These are phyloP conservation scores for Populus hybrid DNA, from an alignment of 441 rosid genomes.

Conservation along the genomic window DNA sequence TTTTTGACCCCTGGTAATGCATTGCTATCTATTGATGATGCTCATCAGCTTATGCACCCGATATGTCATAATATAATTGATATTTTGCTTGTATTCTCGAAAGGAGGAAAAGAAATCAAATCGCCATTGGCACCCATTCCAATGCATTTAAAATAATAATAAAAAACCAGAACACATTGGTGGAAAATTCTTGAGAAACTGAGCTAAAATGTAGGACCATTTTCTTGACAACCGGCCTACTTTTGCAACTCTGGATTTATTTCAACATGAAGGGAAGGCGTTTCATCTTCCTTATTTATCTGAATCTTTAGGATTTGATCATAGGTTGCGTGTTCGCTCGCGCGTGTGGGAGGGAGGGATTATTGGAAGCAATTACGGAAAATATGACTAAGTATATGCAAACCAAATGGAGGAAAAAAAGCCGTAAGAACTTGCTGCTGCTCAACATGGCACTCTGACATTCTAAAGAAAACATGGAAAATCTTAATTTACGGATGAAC, in stretches of 20 bases:
- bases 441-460: too few relatives aligned
- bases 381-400: too few relatives aligned
- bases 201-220: background rate
- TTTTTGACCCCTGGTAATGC: background rate
- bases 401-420: too few relatives aligned
- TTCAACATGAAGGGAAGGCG: background rate
- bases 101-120: background rate
- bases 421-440: too few relatives aligned
- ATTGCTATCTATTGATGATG: background rate
- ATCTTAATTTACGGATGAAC: too few relatives aligned
- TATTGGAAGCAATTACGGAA: too few relatives aligned
- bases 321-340: background rate
- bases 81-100: background rate
- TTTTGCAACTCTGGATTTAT: background rate
- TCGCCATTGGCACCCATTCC: too few relatives aligned
- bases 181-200: background rate
- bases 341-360: background rate
- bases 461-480: too few relatives aligned
- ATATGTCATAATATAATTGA: background rate
- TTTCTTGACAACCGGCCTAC: background rate
- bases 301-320: too few relatives aligned
- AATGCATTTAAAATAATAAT: too few relatives aligned
- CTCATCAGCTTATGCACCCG: background rate
- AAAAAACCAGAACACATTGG: background rate
- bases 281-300: too few relatives aligned